These are phyloP conservation scores for Pyronema omphalodes DNA, from an alignment of 495 filamentous ascomycete species.

Conservation along the genomic window DNA sequence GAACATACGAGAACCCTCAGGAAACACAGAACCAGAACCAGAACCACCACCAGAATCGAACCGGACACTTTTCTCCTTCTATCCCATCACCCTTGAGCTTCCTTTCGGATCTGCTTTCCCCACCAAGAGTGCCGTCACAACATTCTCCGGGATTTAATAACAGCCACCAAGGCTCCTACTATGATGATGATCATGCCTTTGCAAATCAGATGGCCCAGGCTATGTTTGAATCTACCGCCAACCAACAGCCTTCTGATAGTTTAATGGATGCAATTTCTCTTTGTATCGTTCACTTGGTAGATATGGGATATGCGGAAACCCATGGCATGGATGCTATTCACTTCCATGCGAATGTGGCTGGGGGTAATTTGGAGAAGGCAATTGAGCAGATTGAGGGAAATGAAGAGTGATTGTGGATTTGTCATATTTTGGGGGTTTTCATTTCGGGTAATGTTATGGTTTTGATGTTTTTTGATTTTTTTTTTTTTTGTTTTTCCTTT, in stretches of 20 bases:
- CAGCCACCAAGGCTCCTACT: background rate
- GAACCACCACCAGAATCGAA: background rate
- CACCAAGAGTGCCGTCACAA: background rate
- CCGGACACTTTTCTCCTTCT: background rate
- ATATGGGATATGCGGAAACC: conserved; percentile 32
- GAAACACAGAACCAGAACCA: background rate
- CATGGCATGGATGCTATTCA: conserved; percentile 18
- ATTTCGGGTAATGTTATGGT: background rate
- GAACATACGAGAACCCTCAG: background rate
- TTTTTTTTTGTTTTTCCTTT: background rate
- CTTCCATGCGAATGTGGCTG: conserved; percentile 25
- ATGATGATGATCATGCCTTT: background rate
- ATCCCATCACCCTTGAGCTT: background rate
- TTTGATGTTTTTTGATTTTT: background rate
- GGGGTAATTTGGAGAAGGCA: background rate
- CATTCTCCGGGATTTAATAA: background rate
- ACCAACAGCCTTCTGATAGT: background rate
- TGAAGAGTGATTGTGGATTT: background rate
- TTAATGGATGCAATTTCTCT: conserved; percentile 25
- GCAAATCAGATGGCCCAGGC: background rate
- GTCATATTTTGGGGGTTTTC: background rate
- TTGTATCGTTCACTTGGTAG: conserved; percentile 31
- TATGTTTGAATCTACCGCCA: background rate
- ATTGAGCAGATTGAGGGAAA: background rate
- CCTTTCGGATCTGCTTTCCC: background rate